These are phyloP conservation scores for Exophiala lecanii-corni DNA, from an alignment of 2,329 filamentous ascomycete species.

Conservation along the genomic window DNA sequence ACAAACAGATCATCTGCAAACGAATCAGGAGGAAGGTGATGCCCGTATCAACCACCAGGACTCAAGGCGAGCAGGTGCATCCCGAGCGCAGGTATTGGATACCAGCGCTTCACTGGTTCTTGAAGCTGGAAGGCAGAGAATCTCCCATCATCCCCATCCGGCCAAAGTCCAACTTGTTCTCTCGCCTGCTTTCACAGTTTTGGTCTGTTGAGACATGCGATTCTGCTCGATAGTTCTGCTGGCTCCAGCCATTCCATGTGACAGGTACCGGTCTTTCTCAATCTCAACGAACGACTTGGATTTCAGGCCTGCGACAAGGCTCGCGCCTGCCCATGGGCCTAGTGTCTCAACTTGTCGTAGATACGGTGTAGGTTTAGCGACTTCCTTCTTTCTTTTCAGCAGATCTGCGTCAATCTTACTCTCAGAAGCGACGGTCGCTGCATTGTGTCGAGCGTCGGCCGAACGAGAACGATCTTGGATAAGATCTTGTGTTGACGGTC, in stretches of 20 bases:
- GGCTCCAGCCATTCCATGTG: constrained; percentile 45
- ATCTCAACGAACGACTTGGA: constrained; percentile 60
- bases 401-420: constrained; percentile 58
- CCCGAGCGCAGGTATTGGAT: too few relatives aligned
- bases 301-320: constrained; percentile 55
- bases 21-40: too few relatives aligned
- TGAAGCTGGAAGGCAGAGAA: too few relatives aligned
- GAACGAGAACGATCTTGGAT: constrained; percentile 18
- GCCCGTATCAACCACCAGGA: too few relatives aligned
- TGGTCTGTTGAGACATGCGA: constrained; percentile 34
- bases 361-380: constrained; percentile 36
- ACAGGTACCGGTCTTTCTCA: constrained; percentile 59
- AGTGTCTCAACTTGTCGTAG: constrained; percentile 56
- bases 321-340: constrained; percentile 62
- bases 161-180: constrained; percentile 47
- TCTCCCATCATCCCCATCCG: constrained; percentile 43
- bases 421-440: constrained; percentile 39
- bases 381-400: constrained; percentile 46
- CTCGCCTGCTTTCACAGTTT: constrained; percentile 35
- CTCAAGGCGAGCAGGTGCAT: too few relatives aligned
- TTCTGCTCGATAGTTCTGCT: constrained; percentile 38
- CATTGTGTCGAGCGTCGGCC: constrained; percentile 24
- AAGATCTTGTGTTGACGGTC: constrained; percentile 29
- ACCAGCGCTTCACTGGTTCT: too few relatives aligned
- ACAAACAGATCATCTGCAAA: too few relatives aligned